phyloP scores from a whole-genome alignment of 768 basidiomycete genomes.

The Suillus lakei region DNA sequence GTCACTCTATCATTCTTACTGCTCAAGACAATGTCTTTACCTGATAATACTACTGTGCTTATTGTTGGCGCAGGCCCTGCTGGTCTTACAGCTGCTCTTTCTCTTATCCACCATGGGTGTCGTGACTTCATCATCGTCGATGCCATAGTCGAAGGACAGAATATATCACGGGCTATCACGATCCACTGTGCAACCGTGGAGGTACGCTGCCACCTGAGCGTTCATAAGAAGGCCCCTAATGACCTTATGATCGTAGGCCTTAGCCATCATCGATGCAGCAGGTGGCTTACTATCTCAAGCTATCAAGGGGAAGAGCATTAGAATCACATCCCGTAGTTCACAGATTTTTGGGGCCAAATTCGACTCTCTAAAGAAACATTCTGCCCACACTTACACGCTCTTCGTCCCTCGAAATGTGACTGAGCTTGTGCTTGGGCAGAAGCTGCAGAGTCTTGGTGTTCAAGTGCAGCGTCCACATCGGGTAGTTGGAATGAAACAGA shows the following conservation, averaged over 20 bases:
- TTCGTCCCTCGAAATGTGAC: conserved; percentile 49
- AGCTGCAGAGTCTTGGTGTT: conserved; percentile 38
- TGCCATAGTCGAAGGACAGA: conserved; percentile 27
- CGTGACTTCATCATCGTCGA: conserved; percentile 43
- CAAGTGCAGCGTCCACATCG: conserved; percentile 42
- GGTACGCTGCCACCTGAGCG: conserved; percentile 28
- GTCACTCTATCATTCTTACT: background rate
- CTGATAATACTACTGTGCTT: conserved; percentile 40
- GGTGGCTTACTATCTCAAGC: conserved; percentile 34
- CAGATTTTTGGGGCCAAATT: conserved; percentile 38
- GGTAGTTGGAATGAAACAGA: conserved; percentile 41
- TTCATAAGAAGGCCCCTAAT: background rate
- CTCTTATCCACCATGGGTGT: conserved; percentile 41
- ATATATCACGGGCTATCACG: conserved; percentile 45
- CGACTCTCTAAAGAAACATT: conserved; percentile 40
- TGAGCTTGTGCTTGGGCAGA: conserved; percentile 44
- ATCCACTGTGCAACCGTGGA: conserved; percentile 54
- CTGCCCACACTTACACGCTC: conserved; percentile 48
- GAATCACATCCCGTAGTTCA: conserved; percentile 34
- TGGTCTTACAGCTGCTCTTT: conserved; percentile 52
- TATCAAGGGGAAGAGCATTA: conserved; percentile 32
- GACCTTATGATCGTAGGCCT: conserved; percentile 41
- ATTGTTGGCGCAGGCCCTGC: conserved; percentile 57
- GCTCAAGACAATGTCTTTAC: background rate
- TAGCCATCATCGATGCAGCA: conserved; percentile 45